Base-by-base conservation (phyloP, 2,329 filamentous ascomycete species). In the Didymosphaeria variabile region DNA sequence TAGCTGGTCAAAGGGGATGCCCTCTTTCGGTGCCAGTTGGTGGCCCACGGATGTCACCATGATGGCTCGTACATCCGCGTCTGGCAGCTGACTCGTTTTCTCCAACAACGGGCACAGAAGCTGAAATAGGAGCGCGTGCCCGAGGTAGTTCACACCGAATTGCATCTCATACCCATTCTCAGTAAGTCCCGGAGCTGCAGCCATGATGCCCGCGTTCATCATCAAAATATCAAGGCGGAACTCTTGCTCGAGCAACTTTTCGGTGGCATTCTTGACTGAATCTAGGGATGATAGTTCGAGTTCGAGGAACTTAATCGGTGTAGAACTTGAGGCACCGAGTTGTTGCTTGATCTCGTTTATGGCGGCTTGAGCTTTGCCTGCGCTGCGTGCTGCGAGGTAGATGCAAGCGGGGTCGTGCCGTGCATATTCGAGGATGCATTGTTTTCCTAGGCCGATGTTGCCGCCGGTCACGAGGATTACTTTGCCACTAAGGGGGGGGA, bases 101-200 rank as follows among this genome's bases (percentile, higher is more conserved):
- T 72, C 64, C 34, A 83, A 67, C 0, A 69, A 64, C 3, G 79
- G 79, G 3, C 80, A 66, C 1, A 84, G 71, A 0, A 80, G 70
- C 23, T 76, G 77, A 9, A 73, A 79, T 8, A 83, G 60, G 0
- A 83, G 71, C 0, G 79, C 78, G 60, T 81, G 82, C 7, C 79
- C 81, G 50, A 83, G 64, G 68, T 83, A 76, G 59, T 84, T 83
- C 1, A 77, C 80, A 26, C 78, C 81, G 57, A 82, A 79, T 46
- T 83, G 80, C 26, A 79, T 69, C 64, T 84, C 81, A 64, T 80
- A 81, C 32, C 80, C 80, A 34, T 83, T 79, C 36, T 71, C 63
- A 0, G 80, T 82, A 0, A 71, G 58, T 7, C 64, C 69, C 2
- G 77, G 62, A 0, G 65, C 61, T 5, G 44, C 29, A 1, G 60